Evolutionary conservation across 441 rosid species (phyloP).

Genomic region (Mallotus japonicus): DNA sequence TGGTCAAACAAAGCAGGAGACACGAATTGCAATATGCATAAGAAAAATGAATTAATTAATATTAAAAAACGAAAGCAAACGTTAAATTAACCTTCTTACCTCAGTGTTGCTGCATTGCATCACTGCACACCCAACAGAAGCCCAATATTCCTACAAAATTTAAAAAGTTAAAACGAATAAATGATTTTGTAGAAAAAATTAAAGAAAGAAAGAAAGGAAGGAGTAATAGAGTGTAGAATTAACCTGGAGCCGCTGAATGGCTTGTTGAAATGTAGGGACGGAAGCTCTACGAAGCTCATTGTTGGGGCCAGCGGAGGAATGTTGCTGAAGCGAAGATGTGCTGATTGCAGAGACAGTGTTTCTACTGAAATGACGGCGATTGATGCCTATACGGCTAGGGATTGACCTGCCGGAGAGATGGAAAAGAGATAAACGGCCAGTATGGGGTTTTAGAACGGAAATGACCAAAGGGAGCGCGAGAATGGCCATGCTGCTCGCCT

Average conservation of each 20-base stretch:
- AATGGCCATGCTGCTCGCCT: constrained; percentile 51
- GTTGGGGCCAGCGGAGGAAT: constrained; percentile 30
- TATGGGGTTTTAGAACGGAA: constrained; percentile 55
- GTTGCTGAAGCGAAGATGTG: constrained; percentile 46
- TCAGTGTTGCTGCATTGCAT: constrained; percentile 99
- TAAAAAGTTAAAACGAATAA: background rate
- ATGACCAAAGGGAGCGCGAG: constrained; percentile 61
- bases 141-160: constrained; percentile 81
- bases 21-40: background rate
- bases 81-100: constrained; percentile 32
- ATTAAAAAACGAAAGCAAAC: background rate
- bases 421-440: constrained; percentile 37
- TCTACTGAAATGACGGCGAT: constrained; percentile 39
- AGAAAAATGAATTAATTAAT: background rate
- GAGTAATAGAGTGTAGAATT: background rate
- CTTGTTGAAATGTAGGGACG: constrained; percentile 81
- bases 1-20: constrained; percentile 27
- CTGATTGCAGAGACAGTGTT: constrained; percentile 38
- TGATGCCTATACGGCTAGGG: constrained; percentile 28
- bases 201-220: background rate
- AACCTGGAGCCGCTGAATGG: constrained; percentile 95
- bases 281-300: constrained; percentile 33
- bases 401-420: constrained; percentile 22
- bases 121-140: constrained; percentile 96
- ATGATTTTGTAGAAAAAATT: background rate